A percentile compares a stretch with the other conserved stretches of the same genome.
These are phyloP conservation scores for Hypoxylon sp. DNA, from an alignment of 2,329 filamentous ascomycete genomes.

Conservation along the genomic window DNA sequence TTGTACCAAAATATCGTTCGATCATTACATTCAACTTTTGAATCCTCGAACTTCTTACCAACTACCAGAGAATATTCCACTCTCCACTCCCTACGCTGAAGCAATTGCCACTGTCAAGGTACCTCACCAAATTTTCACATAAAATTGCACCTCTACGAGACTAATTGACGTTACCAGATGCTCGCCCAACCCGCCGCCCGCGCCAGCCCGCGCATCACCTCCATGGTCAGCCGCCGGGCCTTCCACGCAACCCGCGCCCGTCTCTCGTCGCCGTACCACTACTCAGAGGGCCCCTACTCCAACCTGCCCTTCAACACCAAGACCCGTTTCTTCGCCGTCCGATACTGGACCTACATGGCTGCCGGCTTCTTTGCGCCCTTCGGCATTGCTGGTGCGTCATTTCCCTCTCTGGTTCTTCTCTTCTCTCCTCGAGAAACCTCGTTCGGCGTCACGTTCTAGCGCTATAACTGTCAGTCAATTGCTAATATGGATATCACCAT, in stretches of 20 bases:
- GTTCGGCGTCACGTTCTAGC: background rate
- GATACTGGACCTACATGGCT: conserved; percentile 78
- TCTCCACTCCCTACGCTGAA: conserved; percentile 27
- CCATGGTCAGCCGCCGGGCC: conserved; percentile 83
- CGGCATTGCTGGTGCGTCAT: conserved; percentile 66
- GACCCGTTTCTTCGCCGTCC: conserved; percentile 81
- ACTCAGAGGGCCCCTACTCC: conserved; percentile 92
- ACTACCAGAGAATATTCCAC: conserved; percentile 2
- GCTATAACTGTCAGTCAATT: background rate
- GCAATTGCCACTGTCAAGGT: conserved; percentile 33
- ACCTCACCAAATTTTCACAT: conserved; percentile 1
- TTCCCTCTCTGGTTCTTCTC: conserved; percentile 25
- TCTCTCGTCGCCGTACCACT: conserved; percentile 93
- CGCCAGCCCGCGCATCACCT: conserved; percentile 66
- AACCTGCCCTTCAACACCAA: conserved; percentile 98
- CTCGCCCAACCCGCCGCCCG: conserved; percentile 73
- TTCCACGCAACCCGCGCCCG: conserved; percentile 91
- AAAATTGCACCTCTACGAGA: conserved; percentile 12
- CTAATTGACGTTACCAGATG: conserved; percentile 72
- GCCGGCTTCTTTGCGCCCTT: conserved; percentile 68
- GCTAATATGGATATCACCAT: conserved; percentile 33
- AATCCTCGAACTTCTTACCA: conserved; percentile 5
- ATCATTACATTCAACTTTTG: conserved; percentile 27
- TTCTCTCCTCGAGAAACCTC: background rate
- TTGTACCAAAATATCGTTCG: conserved; percentile 30